A percentile compares a stretch with the other conserved stretches of the same genome.
phyloP scores from a whole-genome alignment of 2,329 filamentous ascomycete species.

The Colletotrichum paranaense region DNA sequence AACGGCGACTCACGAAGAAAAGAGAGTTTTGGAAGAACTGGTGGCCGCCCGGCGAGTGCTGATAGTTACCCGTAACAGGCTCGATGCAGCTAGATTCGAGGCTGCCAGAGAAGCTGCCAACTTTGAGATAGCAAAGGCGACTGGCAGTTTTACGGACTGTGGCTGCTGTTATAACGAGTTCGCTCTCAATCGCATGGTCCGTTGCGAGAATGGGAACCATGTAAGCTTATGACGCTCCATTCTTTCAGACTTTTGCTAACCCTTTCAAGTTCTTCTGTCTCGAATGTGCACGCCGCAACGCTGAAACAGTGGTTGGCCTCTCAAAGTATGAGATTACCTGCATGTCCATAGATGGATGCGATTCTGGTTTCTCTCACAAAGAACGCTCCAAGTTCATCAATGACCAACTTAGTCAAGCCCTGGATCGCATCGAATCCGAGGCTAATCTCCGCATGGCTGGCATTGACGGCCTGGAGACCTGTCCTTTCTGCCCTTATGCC shows the following conservation, averaged over 20 bases:
- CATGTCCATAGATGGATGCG: conserved; percentile 76
- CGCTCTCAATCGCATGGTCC: conserved; percentile 74
- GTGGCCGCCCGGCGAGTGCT: conserved; percentile 47
- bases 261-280: conserved; percentile 71
- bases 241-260: not conserved
- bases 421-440: conserved; percentile 79
- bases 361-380: conserved; percentile 65
- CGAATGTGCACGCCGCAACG: conserved; percentile 72
- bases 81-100: conserved; percentile 39
- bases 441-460: conserved; percentile 75
- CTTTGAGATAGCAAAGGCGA: conserved; percentile 51
- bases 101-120: conserved; percentile 54
- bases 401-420: conserved; percentile 65
- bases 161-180: conserved; percentile 78
- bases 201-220: conserved; percentile 71
- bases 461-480: conserved; percentile 78
- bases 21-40: conserved; percentile 52
- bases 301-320: conserved; percentile 75
- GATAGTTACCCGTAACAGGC: conserved; percentile 9
- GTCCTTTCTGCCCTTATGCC: conserved; percentile 86
- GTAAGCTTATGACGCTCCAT: conserved; percentile 40
- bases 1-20: conserved; percentile 31
- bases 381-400: conserved; percentile 70
- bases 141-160: conserved; percentile 73
- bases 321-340: conserved; percentile 77